Conservation (phyloP, 306 rosid genomes). For the Cicer yamashitae region DNA sequence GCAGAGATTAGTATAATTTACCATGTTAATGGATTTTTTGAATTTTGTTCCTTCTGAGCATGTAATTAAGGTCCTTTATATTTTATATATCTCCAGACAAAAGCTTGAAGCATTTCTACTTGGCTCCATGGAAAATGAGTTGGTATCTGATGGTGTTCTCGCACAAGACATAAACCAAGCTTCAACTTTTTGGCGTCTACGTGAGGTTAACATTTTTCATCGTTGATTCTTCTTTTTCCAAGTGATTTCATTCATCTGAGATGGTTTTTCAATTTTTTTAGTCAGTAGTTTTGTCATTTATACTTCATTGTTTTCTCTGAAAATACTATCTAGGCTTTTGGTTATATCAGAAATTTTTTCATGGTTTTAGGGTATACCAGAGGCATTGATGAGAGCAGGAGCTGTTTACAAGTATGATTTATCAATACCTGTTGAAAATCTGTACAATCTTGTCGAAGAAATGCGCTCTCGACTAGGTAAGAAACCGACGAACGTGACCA, state of each 20-base stretch:
- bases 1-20: constrained; percentile 1
- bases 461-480: constrained; percentile 81
- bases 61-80: constrained; percentile 31
- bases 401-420: constrained; percentile 88
- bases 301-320: background rate
- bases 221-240: constrained; percentile 15
- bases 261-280: constrained; percentile 3
- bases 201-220: constrained; percentile 72
- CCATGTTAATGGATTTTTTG: constrained; percentile 13
- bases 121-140: constrained; percentile 81
- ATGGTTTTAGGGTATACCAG: constrained; percentile 75
- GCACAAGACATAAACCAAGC: constrained; percentile 97
- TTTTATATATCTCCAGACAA: constrained; percentile 61
- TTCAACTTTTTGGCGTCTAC: constrained; percentile 86
- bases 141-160: constrained; percentile 86
- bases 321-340: constrained; percentile 6
- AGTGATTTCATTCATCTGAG: constrained; percentile 13
- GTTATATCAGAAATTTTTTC: background rate
- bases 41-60: constrained; percentile 23
- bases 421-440: constrained; percentile 78
- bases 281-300: background rate
- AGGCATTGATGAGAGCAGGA: constrained; percentile 88
- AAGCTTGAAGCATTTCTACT: constrained; percentile 96
- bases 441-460: constrained; percentile 80
- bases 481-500: constrained; percentile 32